Evolutionary conservation across 306 rosid genomes (phyloP), one percentile per base, ranked within the genome.

Genomic region (Vigna radiata): DNA sequence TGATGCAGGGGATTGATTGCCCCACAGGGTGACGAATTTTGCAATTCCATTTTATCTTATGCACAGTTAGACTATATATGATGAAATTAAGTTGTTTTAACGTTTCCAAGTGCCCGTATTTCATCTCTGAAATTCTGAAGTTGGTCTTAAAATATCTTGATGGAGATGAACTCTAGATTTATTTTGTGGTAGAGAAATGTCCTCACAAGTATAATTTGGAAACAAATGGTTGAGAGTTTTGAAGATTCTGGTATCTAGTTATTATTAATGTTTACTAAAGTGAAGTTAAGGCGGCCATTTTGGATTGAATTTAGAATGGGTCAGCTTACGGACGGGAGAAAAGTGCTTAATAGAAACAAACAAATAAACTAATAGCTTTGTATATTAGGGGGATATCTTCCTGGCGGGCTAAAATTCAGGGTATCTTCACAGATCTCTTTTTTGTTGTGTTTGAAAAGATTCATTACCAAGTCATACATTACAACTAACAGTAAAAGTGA

Each of bases 1-100:
- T 36, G 75, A 50, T 76, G 66, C 75, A 36, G 78, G 5, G 25
- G 43, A 54, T 68, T 77, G 74, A 78, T 65, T 47, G 76, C 65
- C 73, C 59, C 8, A 21, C 23, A 21, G 21, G 68, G 62, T 23
- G 56, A 43, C 18, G 17, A 43, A 49, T 70, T 68, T 67, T 18
- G 80, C 61, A 13, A 66, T 58, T 78, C 52, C 29, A 52, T 66
- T 48, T 55, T 76, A 41, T 82, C 54, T 37, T 23, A 67, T 78
- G 63, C 68, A 2, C 72, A 41, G 46, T 58, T 53, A 36, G 6
- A 41, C 17, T 25, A 27, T 43, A 68, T 72, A 68, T 73, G 49
- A 53, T 66, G 48, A 46, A 47, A 66, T 73, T 33, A 36, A 56
- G 77, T 47, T 58, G 52, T 46, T 47, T 21, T 8, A 44, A 16